These are phyloP conservation scores for Cyberlindnera xylosilytica DNA, from an alignment of 805 yeast species.

Conservation along the genomic window DNA sequence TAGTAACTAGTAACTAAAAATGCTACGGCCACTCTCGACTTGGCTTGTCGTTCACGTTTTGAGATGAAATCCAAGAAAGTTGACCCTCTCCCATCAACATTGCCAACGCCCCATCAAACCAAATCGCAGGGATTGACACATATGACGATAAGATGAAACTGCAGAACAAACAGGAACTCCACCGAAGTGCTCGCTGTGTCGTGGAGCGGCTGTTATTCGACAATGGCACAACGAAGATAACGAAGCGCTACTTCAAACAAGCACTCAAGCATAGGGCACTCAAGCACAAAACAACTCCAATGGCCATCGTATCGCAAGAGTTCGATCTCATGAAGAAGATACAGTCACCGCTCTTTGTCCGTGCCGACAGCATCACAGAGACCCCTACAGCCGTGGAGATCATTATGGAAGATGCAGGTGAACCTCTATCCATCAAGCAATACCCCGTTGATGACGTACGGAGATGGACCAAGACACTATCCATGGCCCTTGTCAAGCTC, in stretches of 20 bases:
- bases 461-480: constrained; percentile 4
- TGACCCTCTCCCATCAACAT: too few species aligned
- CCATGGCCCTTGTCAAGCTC: not conserved
- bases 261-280: constrained; percentile 2
- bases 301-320: constrained; percentile 2
- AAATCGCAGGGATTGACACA: too few species aligned
- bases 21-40: too few species aligned
- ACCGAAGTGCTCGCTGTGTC: not conserved
- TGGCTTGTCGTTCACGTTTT: too few species aligned
- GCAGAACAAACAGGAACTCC: not conserved
- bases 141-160: not conserved
- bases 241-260: constrained; percentile 9
- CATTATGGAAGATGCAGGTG: constrained; percentile 13
- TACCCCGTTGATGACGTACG: constrained; percentile 6
- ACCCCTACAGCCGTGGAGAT: constrained; percentile 2
- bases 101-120: too few species aligned
- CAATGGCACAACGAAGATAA: not conserved
- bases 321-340: constrained; percentile 2
- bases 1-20: too few species aligned
- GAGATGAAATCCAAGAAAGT: too few species aligned
- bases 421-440: not conserved
- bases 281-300: not conserved
- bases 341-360: not conserved
- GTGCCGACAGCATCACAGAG: not conserved
- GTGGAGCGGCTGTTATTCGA: constrained; percentile 1